Percentiles rank a stretch among this genome's conserved stretches.
Evolutionary conservation across 1,284 basidiomycete genomes (phyloP).

Genomic region (Sanghuangporus weigelae): DNA sequence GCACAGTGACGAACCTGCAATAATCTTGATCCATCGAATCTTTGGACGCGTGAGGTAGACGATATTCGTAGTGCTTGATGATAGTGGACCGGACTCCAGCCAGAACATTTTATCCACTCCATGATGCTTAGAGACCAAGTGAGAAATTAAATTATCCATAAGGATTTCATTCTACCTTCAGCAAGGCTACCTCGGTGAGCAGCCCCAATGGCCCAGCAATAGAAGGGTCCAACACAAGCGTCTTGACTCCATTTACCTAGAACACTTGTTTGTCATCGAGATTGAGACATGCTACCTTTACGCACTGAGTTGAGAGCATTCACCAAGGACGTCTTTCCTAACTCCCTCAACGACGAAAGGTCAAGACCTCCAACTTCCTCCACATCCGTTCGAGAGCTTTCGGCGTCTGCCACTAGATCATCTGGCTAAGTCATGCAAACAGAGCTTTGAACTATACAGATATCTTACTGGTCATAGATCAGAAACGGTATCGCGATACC

Average conservation of each 20-base stretch:
- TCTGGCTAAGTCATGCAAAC: neutral
- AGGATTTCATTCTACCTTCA: conserved; percentile 63
- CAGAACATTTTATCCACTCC: conserved; percentile 99
- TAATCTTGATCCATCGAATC: conserved; percentile 81
- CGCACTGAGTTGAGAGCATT: conserved; percentile 80
- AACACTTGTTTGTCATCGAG: conserved; percentile 9
- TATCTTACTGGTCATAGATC: neutral
- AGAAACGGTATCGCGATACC: no score
- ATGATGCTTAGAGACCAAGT: conserved; percentile 65
- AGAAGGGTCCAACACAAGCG: conserved; percentile 85
- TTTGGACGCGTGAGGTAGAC: conserved; percentile 91
- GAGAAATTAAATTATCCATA: neutral
- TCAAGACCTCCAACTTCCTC: conserved; percentile 48
- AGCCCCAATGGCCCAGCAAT: conserved; percentile 91
- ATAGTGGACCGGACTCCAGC: conserved; percentile 86
- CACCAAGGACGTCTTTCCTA: conserved; percentile 70
- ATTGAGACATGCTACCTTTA: conserved; percentile 7
- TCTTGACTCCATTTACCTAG: conserved; percentile 94
- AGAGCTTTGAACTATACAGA: neutral
- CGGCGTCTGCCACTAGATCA: conserved; percentile 20
- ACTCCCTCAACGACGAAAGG: conserved; percentile 66
- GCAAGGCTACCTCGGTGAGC: conserved; percentile 84
- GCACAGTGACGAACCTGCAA: conserved; percentile 65
- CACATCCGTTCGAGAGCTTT: conserved; percentile 19
- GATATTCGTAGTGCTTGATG: conserved; percentile 82